phyloP scores from a whole-genome alignment of 257 asterid genomes.

The Solanum piurae region DNA sequence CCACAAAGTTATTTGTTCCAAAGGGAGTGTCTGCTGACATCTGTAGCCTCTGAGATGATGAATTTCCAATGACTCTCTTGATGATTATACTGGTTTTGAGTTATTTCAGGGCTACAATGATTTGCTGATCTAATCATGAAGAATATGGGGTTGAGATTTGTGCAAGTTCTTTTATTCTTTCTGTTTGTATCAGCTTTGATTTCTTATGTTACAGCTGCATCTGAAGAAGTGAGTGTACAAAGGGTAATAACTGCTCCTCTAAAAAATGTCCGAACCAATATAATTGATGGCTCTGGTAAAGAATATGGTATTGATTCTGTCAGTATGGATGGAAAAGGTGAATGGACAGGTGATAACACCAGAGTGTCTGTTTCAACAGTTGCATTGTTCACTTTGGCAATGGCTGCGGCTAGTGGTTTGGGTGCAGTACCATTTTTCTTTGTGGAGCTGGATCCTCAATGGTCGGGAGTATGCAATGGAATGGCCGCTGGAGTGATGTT shows the following conservation, averaged over 20 bases:
- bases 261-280: slow-evolving; percentile 44
- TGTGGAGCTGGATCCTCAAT: slow-evolving; percentile 91
- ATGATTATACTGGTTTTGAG: neutral
- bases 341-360: slow-evolving; percentile 30
- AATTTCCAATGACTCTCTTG: neutral
- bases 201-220: slow-evolving; percentile 23
- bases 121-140: neutral
- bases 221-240: slow-evolving; percentile 25
- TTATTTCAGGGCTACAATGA: neutral
- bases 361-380: slow-evolving; percentile 84
- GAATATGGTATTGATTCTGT: slow-evolving; percentile 43
- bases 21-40: neutral
- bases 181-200: slow-evolving; percentile 28
- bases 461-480: slow-evolving; percentile 98
- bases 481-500: slow-evolving; percentile 99
- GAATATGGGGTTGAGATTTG: slow-evolving; percentile 33
- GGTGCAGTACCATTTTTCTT: slow-evolving; percentile 96
- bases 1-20: neutral
- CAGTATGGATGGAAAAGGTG: slow-evolving; percentile 25
- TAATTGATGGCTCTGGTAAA: slow-evolving; percentile 85
- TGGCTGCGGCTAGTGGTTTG: slow-evolving; percentile 99
- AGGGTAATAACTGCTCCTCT: slow-evolving; percentile 61
- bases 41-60: neutral
- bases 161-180: slow-evolving; percentile 22
- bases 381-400: slow-evolving; percentile 74